Evolutionary conservation across 345 rosid genomes (phyloP).

Genomic region (Hibiscus syriacus): DNA sequence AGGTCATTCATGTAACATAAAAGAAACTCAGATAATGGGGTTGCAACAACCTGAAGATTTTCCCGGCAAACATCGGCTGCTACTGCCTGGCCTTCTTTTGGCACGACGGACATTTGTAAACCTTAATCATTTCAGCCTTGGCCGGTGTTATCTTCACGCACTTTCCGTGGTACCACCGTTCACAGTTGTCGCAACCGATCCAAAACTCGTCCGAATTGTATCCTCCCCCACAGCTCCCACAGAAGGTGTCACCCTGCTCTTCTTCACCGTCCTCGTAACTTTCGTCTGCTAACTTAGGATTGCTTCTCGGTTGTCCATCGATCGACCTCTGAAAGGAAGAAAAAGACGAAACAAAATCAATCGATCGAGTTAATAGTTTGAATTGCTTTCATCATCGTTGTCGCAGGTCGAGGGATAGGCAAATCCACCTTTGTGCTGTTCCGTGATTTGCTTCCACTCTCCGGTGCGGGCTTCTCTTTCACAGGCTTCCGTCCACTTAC

Average conservation of each 20-base stretch:
- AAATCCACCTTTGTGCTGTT: constrained; percentile 59
- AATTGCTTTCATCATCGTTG: not conserved
- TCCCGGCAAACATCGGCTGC: constrained; percentile 4
- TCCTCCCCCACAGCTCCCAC: constrained; percentile 81
- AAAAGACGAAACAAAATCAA: not conserved
- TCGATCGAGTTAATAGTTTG: constrained; percentile 1
- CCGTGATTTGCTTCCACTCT: constrained; percentile 63
- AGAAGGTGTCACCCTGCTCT: constrained; percentile 69
- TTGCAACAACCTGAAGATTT: not conserved
- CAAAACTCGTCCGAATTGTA: constrained; percentile 75
- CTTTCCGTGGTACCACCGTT: constrained; percentile 87
- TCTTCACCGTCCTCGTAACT: constrained; percentile 70
- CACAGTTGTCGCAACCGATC: constrained; percentile 85
- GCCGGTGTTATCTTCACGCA: constrained; percentile 86
- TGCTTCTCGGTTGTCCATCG: constrained; percentile 57
- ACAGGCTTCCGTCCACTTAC: constrained; percentile 48
- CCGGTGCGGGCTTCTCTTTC: constrained; percentile 52
- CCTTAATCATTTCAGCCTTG: constrained; percentile 74
- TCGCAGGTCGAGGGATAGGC: not conserved
- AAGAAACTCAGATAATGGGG: not conserved
- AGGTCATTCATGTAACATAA: not conserved
- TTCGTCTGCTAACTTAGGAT: constrained; percentile 45
- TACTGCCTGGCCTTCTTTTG: constrained; percentile 55
- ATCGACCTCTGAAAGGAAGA: constrained; percentile 45
- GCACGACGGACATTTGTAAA: constrained; percentile 85